phyloP scores from a whole-genome alignment of 176 grass and related monocot species.

The Phyllostachys edulis region DNA sequence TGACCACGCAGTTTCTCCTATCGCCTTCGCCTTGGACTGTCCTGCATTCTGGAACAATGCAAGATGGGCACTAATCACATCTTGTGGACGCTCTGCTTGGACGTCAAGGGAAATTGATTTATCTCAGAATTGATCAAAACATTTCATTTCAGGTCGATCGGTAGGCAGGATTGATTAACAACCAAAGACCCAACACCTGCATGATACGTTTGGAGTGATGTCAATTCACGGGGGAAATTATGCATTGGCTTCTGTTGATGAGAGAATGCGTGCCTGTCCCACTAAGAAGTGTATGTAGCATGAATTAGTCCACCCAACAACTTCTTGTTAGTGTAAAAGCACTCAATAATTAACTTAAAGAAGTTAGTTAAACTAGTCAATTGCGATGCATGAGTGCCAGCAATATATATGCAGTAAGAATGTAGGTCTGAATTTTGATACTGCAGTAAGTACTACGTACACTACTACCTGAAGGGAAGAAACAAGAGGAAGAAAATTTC shows the following conservation, averaged over 20 bases:
- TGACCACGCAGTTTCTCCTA: too few species aligned
- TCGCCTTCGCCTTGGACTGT: too few species aligned
- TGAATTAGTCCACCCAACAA: background rate
- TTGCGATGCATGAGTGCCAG: background rate
- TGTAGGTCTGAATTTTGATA: background rate
- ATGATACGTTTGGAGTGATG: background rate
- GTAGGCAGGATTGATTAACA: too few species aligned
- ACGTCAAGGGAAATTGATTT: too few species aligned
- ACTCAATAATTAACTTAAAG: background rate
- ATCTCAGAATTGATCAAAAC: too few species aligned
- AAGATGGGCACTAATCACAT: too few species aligned
- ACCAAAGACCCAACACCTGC: too few species aligned
- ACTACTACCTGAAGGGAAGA: background rate
- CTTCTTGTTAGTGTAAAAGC: background rate
- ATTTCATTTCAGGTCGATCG: too few species aligned
- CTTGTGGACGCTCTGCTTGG: too few species aligned
- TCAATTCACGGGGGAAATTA: background rate
- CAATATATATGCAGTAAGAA: background rate
- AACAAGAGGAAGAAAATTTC: background rate
- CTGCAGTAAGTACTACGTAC: background rate
- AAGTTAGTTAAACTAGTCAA: background rate
- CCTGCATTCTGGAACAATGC: too few species aligned
- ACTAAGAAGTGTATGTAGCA: background rate
- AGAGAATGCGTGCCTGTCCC: background rate
- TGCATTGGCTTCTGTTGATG: background rate